Conservation (phyloP, 2,329 filamentous ascomycete genomes). For the Huntiella abstrusa region DNA sequence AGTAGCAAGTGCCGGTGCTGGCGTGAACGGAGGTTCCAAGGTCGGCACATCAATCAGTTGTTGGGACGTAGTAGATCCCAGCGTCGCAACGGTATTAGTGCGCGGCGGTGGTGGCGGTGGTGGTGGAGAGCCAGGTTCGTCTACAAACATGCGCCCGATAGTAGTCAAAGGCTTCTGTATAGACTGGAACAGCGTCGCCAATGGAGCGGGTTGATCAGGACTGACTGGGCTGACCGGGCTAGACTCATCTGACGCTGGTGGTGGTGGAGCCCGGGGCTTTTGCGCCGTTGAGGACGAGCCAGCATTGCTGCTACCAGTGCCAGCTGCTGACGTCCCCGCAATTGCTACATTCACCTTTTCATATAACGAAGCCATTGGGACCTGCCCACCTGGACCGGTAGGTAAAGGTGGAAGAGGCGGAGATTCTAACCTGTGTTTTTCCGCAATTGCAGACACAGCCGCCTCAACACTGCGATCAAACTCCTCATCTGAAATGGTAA, state of each 20-base stretch:
- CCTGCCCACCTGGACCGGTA: background rate
- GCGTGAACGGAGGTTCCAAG: background rate
- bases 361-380: conserved; percentile 31
- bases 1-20: background rate
- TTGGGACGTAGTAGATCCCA: background rate
- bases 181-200: conserved; percentile 46
- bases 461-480: conserved; percentile 95
- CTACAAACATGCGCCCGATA: conserved; percentile 88
- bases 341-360: conserved; percentile 71
- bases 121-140: conserved; percentile 25
- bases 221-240: background rate
- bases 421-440: conserved; percentile 51
- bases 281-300: background rate
- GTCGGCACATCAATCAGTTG: background rate
- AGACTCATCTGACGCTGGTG: background rate
- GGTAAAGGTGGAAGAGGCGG: conserved; percentile 20
- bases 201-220: conserved; percentile 7
- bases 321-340: conserved; percentile 2
- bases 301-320: too few relatives aligned
- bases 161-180: conserved; percentile 83
- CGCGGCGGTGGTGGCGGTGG: conserved; percentile 12
- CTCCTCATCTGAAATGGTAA: conserved; percentile 86
- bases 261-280: conserved; percentile 2
- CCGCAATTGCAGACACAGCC: conserved; percentile 85
- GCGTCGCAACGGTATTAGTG: background rate